Percentiles rank a stretch among this genome's conserved stretches.
Evolutionary conservation across 164 flowering plant species (phyloP).

Genomic region (Stephania cephalantha): DNA sequence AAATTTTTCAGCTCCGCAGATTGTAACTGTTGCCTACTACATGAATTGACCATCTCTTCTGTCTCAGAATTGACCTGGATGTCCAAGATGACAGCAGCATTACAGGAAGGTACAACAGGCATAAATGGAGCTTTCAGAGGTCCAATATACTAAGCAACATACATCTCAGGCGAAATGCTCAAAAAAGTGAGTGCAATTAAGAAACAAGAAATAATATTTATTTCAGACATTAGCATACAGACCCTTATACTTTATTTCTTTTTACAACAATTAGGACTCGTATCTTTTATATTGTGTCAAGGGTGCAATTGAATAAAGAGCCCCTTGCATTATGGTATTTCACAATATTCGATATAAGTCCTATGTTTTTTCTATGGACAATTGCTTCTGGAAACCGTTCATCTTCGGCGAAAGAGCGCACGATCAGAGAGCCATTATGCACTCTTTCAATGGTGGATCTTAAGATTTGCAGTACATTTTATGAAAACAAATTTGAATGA

Average conservation of each 20-base stretch:
- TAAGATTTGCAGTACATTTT: not conserved
- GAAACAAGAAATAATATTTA: not conserved
- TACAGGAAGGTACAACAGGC: not conserved
- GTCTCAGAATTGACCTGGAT: conserved; percentile 28
- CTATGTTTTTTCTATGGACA: too few relatives aligned
- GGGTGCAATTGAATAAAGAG: too few relatives aligned
- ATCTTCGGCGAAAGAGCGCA: too few relatives aligned
- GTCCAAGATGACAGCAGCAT: not conserved
- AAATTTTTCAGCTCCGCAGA: conserved; percentile 21
- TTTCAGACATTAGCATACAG: not conserved
- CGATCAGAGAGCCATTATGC: too few relatives aligned
- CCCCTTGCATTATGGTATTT: too few relatives aligned
- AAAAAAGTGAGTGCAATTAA: not conserved
- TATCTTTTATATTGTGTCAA: too few relatives aligned
- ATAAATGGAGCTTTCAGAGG: not conserved
- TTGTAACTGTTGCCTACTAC: conserved; percentile 2
- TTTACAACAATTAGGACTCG: not conserved
- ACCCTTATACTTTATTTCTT: not conserved
- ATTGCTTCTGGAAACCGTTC: not conserved
- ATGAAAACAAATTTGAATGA: not conserved
- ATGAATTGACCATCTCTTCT: conserved; percentile 10
- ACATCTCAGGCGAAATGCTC: not conserved
- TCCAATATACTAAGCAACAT: not conserved
- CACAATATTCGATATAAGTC: too few relatives aligned
- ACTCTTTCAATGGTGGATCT: not conserved